Conservation (phyloP, 352 stramenopile genomes). For the Blastocystis sp. region DNA sequence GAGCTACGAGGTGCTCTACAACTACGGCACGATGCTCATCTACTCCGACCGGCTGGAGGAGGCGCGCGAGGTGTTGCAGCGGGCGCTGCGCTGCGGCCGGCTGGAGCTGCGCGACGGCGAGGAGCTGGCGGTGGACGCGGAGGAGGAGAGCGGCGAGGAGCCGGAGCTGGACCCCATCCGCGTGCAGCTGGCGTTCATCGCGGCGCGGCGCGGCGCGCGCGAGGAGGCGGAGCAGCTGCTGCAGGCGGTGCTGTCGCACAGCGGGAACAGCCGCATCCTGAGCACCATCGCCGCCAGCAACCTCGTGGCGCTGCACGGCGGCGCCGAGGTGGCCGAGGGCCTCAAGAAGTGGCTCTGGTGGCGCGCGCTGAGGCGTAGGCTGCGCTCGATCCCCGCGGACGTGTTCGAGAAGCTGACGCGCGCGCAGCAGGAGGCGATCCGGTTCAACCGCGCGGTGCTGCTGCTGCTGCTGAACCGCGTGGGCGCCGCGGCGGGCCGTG, state of each 20-base stretch:
- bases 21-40: slow-evolving; percentile 53
- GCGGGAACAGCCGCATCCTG: slow-evolving; percentile 29
- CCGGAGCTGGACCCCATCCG: slow-evolving; percentile 54
- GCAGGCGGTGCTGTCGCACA: slow-evolving; percentile 16
- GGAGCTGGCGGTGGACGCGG: slow-evolving; percentile 31
- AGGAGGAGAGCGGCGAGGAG: slow-evolving; percentile 20
- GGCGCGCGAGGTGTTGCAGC: neutral
- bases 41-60: slow-evolving; percentile 23
- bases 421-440: slow-evolving; percentile 4
- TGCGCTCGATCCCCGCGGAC: slow-evolving; percentile 30
- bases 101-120: slow-evolving; percentile 32
- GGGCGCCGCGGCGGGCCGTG: neutral
- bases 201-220: neutral
- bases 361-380: neutral
- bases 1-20: slow-evolving; percentile 63
- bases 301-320: slow-evolving; percentile 24
- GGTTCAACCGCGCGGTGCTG: slow-evolving; percentile 41
- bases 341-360: neutral
- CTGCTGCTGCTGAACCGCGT: slow-evolving; percentile 58
- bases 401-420: slow-evolving; percentile 33
- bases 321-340: slow-evolving; percentile 5
- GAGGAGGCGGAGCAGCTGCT: slow-evolving; percentile 10
- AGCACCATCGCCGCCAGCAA: slow-evolving; percentile 34
- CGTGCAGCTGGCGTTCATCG: slow-evolving; percentile 45
- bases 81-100: slow-evolving; percentile 34